A percentile compares a stretch with the other conserved stretches of the same genome.
phyloP scores from a whole-genome alignment of 352 stramenopile species.

The Phytopythium vexans region DNA sequence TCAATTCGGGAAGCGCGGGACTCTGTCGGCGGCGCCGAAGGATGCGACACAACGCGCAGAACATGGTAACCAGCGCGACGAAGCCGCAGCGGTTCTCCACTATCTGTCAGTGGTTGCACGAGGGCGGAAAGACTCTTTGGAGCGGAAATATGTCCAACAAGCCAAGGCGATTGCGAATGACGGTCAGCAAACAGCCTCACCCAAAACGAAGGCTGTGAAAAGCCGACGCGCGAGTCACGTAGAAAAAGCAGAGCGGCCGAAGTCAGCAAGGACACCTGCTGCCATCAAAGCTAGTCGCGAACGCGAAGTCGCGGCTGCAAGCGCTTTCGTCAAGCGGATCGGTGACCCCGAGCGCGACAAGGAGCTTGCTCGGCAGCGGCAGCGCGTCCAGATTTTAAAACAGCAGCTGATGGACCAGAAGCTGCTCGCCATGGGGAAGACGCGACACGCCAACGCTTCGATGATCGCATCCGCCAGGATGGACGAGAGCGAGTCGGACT shows the following conservation, averaged over 20 bases:
- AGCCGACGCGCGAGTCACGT: too few species aligned
- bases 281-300: background rate
- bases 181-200: background rate
- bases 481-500: background rate
- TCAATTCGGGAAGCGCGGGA: slow-evolving; percentile 26
- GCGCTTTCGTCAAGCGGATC: background rate
- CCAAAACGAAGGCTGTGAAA: background rate
- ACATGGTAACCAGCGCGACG: slow-evolving; percentile 18
- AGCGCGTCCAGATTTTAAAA: slow-evolving; percentile 55
- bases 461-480: background rate
- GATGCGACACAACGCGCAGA: slow-evolving; percentile 5
- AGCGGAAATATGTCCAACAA: background rate
- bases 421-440: slow-evolving; percentile 29
- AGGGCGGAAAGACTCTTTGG: background rate
- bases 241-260: background rate
- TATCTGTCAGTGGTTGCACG: slow-evolving; percentile 41
- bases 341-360: background rate
- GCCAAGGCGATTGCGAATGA: background rate
- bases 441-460: background rate
- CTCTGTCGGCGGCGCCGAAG: slow-evolving; percentile 17
- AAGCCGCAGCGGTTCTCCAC: slow-evolving; percentile 38
- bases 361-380: slow-evolving; percentile 31
- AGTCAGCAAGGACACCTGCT: background rate
- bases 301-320: background rate
- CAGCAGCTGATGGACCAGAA: slow-evolving; percentile 68